A percentile compares a stretch with the other conserved stretches of the same genome.
These are phyloP conservation scores for Endocalyx cinctus DNA, from an alignment of 2,329 filamentous ascomycete species.

Conservation along the genomic window DNA sequence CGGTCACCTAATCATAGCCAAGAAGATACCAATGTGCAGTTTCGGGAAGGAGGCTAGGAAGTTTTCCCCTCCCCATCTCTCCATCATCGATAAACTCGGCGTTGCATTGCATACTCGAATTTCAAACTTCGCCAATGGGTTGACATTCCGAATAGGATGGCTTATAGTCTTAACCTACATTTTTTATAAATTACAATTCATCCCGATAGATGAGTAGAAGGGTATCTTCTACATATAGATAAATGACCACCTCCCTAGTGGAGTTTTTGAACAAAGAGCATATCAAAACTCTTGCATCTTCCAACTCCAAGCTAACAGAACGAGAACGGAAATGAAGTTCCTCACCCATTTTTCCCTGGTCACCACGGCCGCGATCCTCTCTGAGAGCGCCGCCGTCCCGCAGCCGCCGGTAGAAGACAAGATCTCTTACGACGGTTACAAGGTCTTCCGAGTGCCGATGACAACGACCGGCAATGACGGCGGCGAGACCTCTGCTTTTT, in stretches of 20 bases:
- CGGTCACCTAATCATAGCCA: slow-evolving; percentile 16
- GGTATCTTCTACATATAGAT: no score
- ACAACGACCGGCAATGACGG: not conserved
- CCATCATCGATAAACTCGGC: slow-evolving; percentile 6
- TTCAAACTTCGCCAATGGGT: not conserved
- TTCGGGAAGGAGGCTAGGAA: slow-evolving; percentile 22
- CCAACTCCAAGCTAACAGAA: no score
- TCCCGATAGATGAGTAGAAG: not conserved
- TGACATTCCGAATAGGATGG: not conserved
- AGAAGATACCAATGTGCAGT: slow-evolving; percentile 6
- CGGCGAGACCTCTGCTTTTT: not conserved
- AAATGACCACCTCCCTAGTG: no score
- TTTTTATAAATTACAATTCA: slow-evolving; percentile 3
- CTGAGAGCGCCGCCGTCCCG: slow-evolving; percentile 1
- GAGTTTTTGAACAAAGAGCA: no score
- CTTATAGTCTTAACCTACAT: not conserved
- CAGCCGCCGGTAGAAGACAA: slow-evolving; percentile 3
- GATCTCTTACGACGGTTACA: slow-evolving; percentile 28
- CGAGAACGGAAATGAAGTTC: slow-evolving; percentile 13
- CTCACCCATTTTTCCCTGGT: slow-evolving; percentile 7
- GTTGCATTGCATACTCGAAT: slow-evolving; percentile 10
- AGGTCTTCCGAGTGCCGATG: slow-evolving; percentile 24
- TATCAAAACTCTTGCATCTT: no score
- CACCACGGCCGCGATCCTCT: no score
- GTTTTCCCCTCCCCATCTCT: slow-evolving; percentile 5